Evolutionary conservation across 306 rosid species (phyloP), one percentile per base, ranked within the genome.

Genomic region (Fragaria vesca): DNA sequence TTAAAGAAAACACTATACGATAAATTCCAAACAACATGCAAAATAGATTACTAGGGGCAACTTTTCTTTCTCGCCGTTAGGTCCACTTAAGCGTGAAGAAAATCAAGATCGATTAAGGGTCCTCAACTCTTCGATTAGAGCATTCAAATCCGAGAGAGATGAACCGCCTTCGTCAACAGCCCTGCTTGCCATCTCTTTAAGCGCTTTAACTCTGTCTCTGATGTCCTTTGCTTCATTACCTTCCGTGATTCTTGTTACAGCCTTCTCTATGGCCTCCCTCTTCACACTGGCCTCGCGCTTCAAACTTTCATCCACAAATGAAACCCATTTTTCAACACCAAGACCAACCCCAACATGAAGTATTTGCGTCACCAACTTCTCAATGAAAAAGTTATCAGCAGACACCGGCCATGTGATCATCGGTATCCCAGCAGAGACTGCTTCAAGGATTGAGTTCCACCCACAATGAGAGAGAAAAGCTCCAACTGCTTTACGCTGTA

Each of bases 381-480:
- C 87, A 63, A 66, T 81, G 18, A 40, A 48, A 34, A 86, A 74
- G 24, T 86, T 79, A 1, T 86, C 89, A 1, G 82, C 80, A 4
- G 57, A 77, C 47, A 73, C 2, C 1, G 89, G 87, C 87, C 87
- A 86, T 1, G 87, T 77, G 10, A 80, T 34, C 81, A 83, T 17
- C 0, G 86, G 82, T 34, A 80, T 8, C 17, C 86, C 87, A 0
- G 73, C 76, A 26, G 79, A 69, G 2, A 83, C 16, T 17, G 65
- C 86, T 80, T 83, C 86, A 4, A 85, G 76, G 2, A 75, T n/a
- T 8, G 85, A 85, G 43, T 81, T 85, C 85, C 85, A 85, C 2
- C 88, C 61, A 54, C 60, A 54, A 5, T 54, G 28, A 54, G 11
- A 20, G 28, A 54, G 61, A 54, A 54, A 54, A 20, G 28, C 12